Percentiles rank a stretch among this genome's conserved stretches.
Evolutionary conservation across 169 alveolate genomes (phyloP).

Genomic region (Plasmodium yoelii): DNA sequence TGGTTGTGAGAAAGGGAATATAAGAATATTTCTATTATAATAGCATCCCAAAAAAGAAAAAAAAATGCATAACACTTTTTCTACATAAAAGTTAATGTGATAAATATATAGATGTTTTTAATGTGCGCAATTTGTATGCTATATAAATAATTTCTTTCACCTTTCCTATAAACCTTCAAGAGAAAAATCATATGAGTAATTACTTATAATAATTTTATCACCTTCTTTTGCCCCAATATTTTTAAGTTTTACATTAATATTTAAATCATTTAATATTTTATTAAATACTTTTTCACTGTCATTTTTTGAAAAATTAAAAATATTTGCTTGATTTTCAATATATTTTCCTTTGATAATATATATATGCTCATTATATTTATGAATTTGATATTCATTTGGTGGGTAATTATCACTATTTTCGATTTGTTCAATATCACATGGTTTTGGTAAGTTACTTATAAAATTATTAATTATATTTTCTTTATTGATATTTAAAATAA

Average conservation of each 20-base stretch:
- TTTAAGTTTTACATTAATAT: conserved; percentile 59
- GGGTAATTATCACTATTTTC: conserved; percentile 80
- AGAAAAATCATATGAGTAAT: conserved; percentile 51
- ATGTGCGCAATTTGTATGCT: no score
- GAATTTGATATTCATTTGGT: conserved; percentile 79
- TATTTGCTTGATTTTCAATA: conserved; percentile 82
- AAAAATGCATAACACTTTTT: no score
- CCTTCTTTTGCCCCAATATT: conserved; percentile 75
- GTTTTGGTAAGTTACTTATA: conserved; percentile 45
- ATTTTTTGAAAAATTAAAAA: conserved; percentile 80
- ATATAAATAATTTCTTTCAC: no score
- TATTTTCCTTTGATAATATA: conserved; percentile 78
- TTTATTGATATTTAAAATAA: conserved; percentile 21
- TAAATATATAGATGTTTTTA: no score
- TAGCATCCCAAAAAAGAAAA: no score
- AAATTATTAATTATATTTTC: conserved; percentile 25
- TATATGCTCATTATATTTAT: conserved; percentile 76
- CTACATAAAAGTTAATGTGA: no score
- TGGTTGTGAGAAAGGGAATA: no score
- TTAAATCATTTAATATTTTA: conserved; percentile 51
- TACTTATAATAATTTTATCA: conserved; percentile 57
- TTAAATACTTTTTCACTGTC: conserved; percentile 64
- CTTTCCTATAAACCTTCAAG: background rate
- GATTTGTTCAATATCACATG: conserved; percentile 49
- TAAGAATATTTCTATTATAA: no score